phyloP scores from a whole-genome alignment of 495 filamentous ascomycete genomes.

The Beverwykella pulmonaria region DNA sequence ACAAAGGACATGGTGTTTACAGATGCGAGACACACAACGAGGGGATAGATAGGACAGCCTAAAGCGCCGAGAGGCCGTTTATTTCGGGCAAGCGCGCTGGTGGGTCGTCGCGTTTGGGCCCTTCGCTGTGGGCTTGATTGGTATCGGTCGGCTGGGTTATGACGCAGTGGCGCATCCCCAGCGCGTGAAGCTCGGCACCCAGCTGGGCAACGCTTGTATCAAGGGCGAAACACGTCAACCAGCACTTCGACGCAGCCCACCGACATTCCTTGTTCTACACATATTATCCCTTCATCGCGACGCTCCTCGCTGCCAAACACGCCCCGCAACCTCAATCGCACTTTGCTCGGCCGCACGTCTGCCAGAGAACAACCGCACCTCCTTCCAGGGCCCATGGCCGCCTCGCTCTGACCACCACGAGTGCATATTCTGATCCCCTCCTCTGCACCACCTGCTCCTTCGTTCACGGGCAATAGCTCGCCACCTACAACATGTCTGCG shows the following conservation, averaged over 20 bases:
- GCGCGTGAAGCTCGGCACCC: background rate
- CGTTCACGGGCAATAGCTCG: background rate
- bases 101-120: background rate
- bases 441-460: background rate
- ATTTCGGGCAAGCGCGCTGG: background rate
- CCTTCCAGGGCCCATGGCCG: background rate
- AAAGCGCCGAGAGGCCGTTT: background rate
- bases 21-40: background rate
- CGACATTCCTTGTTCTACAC: too few species aligned
- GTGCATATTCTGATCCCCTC: background rate
- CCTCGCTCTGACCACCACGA: background rate
- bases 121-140: background rate
- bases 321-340: background rate
- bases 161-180: background rate
- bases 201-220: background rate
- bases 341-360: background rate
- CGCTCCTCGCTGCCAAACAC: background rate
- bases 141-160: background rate
- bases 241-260: background rate
- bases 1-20: too few species aligned
- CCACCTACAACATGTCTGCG: conserved; percentile 11
- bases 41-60: background rate
- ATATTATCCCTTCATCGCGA: too few species aligned
- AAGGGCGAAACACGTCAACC: background rate
- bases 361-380: background rate